Evolutionary conservation across 2,329 filamentous ascomycete genomes (phyloP), one percentile per base, ranked within the genome.

Genomic region (Pseudomassariella vexata): DNA sequence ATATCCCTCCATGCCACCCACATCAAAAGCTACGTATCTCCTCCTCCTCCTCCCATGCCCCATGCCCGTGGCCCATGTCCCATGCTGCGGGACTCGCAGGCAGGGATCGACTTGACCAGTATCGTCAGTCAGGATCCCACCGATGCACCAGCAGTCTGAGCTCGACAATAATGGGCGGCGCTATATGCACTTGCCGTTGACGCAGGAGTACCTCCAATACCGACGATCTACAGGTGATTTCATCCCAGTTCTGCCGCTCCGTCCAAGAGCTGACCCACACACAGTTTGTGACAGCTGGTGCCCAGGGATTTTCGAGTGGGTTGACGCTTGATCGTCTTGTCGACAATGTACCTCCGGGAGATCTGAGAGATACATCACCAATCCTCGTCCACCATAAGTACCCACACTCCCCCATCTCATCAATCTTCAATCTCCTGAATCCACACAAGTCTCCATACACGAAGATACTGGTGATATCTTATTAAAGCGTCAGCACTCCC

Each of bases 231-330:
- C 48, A 48, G 43, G 53, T 52, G 48, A 53, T 51, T 50, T 59
- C 54, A 55, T 62, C 58, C 57, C 56, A 62, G 59, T 48, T 53
- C 56, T 58, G 53, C 53, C 54, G 56, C 48, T 35, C 36, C 40
- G 43, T 39, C 32, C 37, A 29, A 35, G 28, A 35, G 39, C 48
- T 43, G 66, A 63, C 65, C 67, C 67, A 70, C 66, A 57, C 56
- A 58, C 58, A 68, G 66, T 69, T 68, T 70, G 66, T 70, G 66
- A 71, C 66, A 70, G 60, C 60, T 66, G 58, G 56, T 59, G 53
- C 55, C 53, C 63, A 60, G 57, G 65, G 65, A 66, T 69, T 58
- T 56, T 49, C 59, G 55, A 55, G 59, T 60, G 60, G 64, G 65
- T 66, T 66, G 55, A 56, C 64, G 58, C 63, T 63, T 61, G 66